phyloP scores from a whole-genome alignment of 805 yeast genomes.

The Cyberlindnera meyerae region DNA sequence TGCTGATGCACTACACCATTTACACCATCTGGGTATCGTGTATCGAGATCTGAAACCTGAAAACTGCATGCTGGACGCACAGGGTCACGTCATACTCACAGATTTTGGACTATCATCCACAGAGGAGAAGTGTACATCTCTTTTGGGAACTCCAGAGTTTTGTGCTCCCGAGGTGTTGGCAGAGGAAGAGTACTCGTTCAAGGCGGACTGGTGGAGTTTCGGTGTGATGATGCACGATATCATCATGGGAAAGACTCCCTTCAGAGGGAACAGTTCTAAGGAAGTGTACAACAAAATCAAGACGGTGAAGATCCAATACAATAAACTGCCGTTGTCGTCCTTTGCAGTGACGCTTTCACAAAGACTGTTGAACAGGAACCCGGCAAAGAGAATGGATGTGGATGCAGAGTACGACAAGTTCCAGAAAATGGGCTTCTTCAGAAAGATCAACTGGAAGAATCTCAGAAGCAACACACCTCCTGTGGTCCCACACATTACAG shows the following conservation, averaged over 20 bases:
- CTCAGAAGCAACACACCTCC: constrained; percentile 58
- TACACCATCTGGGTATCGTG: constrained; percentile 76
- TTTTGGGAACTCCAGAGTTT: constrained; percentile 41
- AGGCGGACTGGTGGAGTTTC: constrained; percentile 90
- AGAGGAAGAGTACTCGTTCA: constrained; percentile 73
- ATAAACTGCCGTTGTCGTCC: constrained; percentile 62
- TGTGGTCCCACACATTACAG: constrained; percentile 66
- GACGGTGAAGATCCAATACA: constrained; percentile 50
- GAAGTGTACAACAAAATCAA: constrained; percentile 64
- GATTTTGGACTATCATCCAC: constrained; percentile 71
- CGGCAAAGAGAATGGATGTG: constrained; percentile 57
- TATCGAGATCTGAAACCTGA: constrained; percentile 89
- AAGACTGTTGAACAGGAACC: constrained; percentile 64
- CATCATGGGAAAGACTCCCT: constrained; percentile 80
- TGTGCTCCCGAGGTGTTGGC: constrained; percentile 83
- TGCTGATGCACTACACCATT: constrained; percentile 68
- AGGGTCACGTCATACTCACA: constrained; percentile 79
- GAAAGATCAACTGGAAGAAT: constrained; percentile 65
- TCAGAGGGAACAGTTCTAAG: constrained; percentile 69
- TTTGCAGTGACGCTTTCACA: constrained; percentile 73
- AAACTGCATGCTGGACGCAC: constrained; percentile 69
- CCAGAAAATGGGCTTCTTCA: constrained; percentile 66
- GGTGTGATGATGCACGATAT: constrained; percentile 78
- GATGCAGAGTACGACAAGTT: constrained; percentile 39
- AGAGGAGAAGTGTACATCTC: constrained; percentile 35